Base-by-base conservation (phyloP, 805 yeast genomes). In the Alloascoidea africana region DNA sequence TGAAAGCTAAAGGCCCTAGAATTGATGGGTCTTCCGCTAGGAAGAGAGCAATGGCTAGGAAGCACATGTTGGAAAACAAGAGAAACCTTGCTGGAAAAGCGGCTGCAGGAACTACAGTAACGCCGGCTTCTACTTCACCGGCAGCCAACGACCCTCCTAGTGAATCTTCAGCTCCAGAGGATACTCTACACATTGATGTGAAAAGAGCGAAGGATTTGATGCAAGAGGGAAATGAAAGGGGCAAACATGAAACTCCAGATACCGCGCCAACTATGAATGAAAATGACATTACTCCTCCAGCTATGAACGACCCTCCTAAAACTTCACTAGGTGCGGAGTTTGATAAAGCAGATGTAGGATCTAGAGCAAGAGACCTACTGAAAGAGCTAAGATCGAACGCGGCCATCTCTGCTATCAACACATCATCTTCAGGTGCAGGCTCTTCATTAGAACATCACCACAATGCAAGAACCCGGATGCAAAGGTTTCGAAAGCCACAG, bases 1-100 rank as follows among this genome's bases (percentile, higher is more conserved):
- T 63, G 41, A 63, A 62, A 45, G 66, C 68, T 0, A 59, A 64
- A 1, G 66, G 65, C 2, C 59, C 65, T 4, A 54, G 53, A 35
- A 62, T 60, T 2, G 68, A 63, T 41, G 53, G 65, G 1, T 39
- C 61, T 2, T 58, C 66, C 4, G 93, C 94, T 0, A 65, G 94
- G 48, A 73, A 84, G 48, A 65, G 91, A 39, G 94, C 89, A 1
- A 63, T 76, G 46, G 79, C 84, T 40, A 70, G 86, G 45, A 75
- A 68, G 50, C 77, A 76, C 37, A 54, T 74, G 46, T 47, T 66
- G 41, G 71, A 66, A 32, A 56, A 56, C 32, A 51, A 54, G 36
- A 49, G 50, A n/a, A n/a, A n/a, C n/a, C n/a, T n/a, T n/a, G n/a
- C n/a, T n/a, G n/a, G n/a, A n/a, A n/a, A 23, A 14, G 33, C 32